Conservation (phyloP, 1,284 basidiomycete genomes). For the Coriolopsis trogii region DNA sequence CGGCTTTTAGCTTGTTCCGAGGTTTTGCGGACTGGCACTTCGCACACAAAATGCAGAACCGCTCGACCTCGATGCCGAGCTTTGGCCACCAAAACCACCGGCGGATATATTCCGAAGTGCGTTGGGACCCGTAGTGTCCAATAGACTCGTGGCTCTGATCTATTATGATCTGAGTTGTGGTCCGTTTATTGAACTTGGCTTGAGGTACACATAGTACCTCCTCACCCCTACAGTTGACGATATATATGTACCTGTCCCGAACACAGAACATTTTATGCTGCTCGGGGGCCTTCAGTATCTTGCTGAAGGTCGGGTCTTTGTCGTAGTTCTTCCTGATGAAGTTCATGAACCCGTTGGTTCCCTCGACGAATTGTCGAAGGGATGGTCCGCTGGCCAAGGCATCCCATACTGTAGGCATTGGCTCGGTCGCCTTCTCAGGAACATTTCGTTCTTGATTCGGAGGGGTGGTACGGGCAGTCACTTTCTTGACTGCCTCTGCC, state of each 20-base stretch:
- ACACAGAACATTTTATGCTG: neutral
- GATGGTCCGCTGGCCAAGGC: neutral
- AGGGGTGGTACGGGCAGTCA: neutral
- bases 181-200: neutral
- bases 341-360: neutral
- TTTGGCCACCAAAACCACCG: constrained; percentile 39
- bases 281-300: neutral
- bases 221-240: constrained; percentile 13
- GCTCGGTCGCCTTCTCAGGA: neutral
- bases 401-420: neutral
- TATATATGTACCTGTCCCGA: constrained; percentile 11
- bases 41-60: constrained; percentile 28
- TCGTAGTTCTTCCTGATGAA: neutral
- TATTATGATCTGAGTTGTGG: constrained; percentile 26
- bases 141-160: constrained; percentile 29
- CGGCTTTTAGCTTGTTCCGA: constrained; percentile 13
- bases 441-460: neutral
- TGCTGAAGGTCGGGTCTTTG: neutral
- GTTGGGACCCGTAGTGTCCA: constrained; percentile 30
- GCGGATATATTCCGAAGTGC: constrained; percentile 31
- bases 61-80: constrained; percentile 23
- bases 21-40: constrained; percentile 30
- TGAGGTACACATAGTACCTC: constrained; percentile 26
- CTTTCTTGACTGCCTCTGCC: neutral
- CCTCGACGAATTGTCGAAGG: neutral